Evolutionary conservation across 352 stramenopile genomes (phyloP), one percentile per base, ranked within the genome.

Genomic region (Phytophthora uliginosa): DNA sequence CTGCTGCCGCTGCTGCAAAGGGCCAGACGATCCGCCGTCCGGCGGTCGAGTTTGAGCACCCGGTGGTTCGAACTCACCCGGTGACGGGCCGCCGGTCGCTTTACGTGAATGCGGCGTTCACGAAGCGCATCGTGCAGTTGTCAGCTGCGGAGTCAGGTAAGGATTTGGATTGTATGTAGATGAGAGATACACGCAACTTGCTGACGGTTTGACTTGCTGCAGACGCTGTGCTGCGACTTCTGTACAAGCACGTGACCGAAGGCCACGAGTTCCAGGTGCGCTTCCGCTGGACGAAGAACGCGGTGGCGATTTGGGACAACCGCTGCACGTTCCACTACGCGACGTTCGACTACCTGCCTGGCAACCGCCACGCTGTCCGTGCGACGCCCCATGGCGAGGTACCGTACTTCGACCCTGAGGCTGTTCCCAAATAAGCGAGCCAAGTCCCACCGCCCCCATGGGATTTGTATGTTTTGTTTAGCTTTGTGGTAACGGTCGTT

Each of bases 281-380:
- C 22, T 74, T 74, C 59, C 54, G 60, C 42, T 74, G 67, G 67
- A 70, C 60, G n/a, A 74, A 74, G 67, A 74, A 74, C 54, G 67
- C 67, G 4, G 67, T 74, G 60, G 67, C 52, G 7, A 74, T 74
- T 63, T 74, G 67, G 67, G 67, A 74, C 53, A 74, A 74, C 60
- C 67, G 67, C 34, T 40, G 53, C 20, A 74, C 67, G 26, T 69
- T 70, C 53, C 67, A 74, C 67, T 70, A 74, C 60, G 66, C 66
- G 1, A 74, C 67, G 24, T 74, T 74, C 45, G 67, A 69, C 53
- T 74, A 74, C 60, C 53, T 74, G 2, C 67, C 67, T 10, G 67
- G 67, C 33, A 74, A 74, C 36, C 59, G 67, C 42, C 67, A 74
- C 33, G 67, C 67, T 12, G n/a, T 74, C 9, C 67, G 67, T 2